Evolutionary conservation across 1,284 basidiomycete genomes (phyloP).

Genomic region (Marasmius tenuissimus): DNA sequence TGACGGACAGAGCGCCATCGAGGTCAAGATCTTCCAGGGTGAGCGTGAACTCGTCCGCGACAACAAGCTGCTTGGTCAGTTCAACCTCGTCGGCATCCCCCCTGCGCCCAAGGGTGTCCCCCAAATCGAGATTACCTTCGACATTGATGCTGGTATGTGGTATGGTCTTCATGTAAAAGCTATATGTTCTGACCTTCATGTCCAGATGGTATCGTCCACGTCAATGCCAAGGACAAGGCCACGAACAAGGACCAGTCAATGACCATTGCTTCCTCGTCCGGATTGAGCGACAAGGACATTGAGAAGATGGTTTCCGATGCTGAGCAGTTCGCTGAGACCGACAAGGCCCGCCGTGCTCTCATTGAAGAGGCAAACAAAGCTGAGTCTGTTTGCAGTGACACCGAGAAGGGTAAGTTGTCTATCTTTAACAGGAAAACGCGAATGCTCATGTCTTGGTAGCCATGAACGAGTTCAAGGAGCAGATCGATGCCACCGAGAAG

Average conservation of each 20-base stretch:
- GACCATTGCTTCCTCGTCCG: constrained; percentile 97
- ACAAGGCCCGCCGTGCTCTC: constrained; percentile 85
- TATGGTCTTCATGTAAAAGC: not conserved
- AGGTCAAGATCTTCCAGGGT: constrained; percentile 98
- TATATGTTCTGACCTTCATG: not conserved
- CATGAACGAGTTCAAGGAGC: constrained; percentile 97
- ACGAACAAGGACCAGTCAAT: constrained; percentile 97
- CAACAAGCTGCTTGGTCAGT: constrained; percentile 99
- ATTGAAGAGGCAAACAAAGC: constrained; percentile 99
- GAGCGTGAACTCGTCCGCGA: constrained; percentile 97
- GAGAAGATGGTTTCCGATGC: constrained; percentile 96
- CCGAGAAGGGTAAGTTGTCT: constrained; percentile 84
- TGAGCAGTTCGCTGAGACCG: constrained; percentile 89
- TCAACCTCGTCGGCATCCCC: constrained; percentile 97
- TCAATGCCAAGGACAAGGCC: constrained; percentile 96
- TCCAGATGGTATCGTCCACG: constrained; percentile 92
- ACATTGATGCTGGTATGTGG: constrained; percentile 88
- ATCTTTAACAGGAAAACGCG: not conserved
- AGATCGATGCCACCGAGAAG: constrained; percentile 90
- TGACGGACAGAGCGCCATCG: constrained; percentile 93
- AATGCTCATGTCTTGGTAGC: constrained; percentile 42
- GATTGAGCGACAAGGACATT: constrained; percentile 95
- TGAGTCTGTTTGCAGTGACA: constrained; percentile 92
- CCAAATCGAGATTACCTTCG: constrained; percentile 98
- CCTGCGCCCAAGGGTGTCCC: constrained; percentile 98